Base-by-base conservation (phyloP, 164 flowering plant genomes). In the Santalum album region DNA sequence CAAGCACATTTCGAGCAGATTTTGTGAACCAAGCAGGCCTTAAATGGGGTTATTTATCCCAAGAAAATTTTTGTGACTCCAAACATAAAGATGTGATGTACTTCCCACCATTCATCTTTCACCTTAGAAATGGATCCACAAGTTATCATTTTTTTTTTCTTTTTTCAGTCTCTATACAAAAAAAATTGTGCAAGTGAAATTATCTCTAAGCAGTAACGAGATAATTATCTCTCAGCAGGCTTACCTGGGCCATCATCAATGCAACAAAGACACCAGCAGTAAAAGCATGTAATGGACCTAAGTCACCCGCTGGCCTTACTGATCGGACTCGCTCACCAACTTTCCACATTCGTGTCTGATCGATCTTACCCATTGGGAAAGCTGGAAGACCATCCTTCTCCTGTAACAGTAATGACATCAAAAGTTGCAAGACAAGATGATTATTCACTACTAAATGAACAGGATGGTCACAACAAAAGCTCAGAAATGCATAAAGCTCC, bases 331-430 rank as follows among this genome's bases (percentile, higher is more conserved):
- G 74, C 67, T 87, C 90, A 71, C 96, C 96, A 25, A 92, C 96
- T 65, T 84, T 86, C 98, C 96, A 92, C 98, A 92, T 92, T 26
- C 91, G 70, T n/a, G 96, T 92, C 59, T 89, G 94, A 65, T 92
- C 98, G 45, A 92, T 89, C 50, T 87, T 92, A 26, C 98, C 98
- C 98, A 87, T 87, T 0, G 96, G 98, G 56, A 92, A 89, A 24
- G 96, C 96, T 20, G 94, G 98, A 12, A 92, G 69, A 23, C 96
- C 96, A 0, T 92, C 98, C 65, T 91, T 91, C 51, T 88, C 95
- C 96, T 88, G 87, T 57, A 38, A n/a, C 56, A 55, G 26, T 22
- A 58, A 26, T 27, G 22, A 19, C 1, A 29, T 24, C 52, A 59
- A 18, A 26, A 51, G 0, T 38, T 11, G 42, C 17, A 38, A 38